phyloP scores from a whole-genome alignment of 352 stramenopile genomes.

The Vaucheria bursata region DNA sequence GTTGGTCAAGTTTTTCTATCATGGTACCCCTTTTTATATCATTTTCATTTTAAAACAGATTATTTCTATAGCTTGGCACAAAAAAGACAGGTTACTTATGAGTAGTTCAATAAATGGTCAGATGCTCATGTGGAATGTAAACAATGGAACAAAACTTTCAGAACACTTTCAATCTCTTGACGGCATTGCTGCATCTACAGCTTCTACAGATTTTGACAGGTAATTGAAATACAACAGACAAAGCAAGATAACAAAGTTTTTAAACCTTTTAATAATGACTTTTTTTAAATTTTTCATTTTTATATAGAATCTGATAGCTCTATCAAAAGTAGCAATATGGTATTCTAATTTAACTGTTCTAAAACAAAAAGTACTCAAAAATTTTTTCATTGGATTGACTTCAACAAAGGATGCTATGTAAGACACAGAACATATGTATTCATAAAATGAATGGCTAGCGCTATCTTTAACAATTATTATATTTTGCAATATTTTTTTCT shows the following conservation, averaged over 20 bases:
- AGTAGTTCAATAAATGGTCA: slow-evolving; percentile 73
- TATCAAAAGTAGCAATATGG: background rate
- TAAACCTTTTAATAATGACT: too few species aligned
- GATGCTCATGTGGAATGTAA: slow-evolving; percentile 76
- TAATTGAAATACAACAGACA: background rate
- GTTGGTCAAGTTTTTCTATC: too few species aligned
- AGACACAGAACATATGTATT: too few species aligned
- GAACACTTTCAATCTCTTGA: slow-evolving; percentile 9
- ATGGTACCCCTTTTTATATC: too few species aligned
- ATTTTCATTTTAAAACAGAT: too few species aligned
- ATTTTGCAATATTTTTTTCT: too few species aligned
- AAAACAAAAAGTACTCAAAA: background rate
- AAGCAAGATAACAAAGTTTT: too few species aligned
- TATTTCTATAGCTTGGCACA: slow-evolving; percentile 66
- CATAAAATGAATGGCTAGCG: too few species aligned
- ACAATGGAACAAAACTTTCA: slow-evolving; percentile 57
- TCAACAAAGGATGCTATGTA: background rate
- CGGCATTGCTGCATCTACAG: slow-evolving; percentile 12
- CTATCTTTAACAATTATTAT: too few species aligned
- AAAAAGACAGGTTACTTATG: slow-evolving; percentile 67
- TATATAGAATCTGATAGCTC: background rate
- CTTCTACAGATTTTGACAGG: background rate
- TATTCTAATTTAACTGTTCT: background rate
- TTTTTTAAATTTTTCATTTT: background rate
- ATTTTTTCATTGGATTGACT: background rate